Percentiles rank a stretch among this genome's conserved stretches.
phyloP scores from a whole-genome alignment of 257 asterid genomes.

The Forsythia viridissima region DNA sequence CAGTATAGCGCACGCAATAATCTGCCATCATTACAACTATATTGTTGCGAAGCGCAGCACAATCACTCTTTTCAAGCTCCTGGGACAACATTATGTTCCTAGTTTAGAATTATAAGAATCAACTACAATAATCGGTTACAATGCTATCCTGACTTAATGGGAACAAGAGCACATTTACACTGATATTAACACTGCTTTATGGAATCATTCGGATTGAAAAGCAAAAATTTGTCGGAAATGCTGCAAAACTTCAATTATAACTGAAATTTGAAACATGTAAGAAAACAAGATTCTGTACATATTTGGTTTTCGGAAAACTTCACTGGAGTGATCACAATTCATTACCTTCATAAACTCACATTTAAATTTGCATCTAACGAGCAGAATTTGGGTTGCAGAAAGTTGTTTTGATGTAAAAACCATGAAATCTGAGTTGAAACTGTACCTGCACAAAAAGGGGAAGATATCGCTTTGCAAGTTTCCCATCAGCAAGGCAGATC shows the following conservation, averaged over 20 bases:
- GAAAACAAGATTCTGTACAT: constrained; percentile 11
- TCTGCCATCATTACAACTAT: constrained; percentile 89
- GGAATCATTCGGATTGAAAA: neutral
- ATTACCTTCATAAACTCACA: neutral
- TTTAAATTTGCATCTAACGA: neutral
- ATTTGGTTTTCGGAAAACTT: constrained; percentile 7
- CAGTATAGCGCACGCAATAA: constrained; percentile 94
- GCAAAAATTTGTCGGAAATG: neutral
- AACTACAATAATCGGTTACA: neutral
- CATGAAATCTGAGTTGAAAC: constrained; percentile 13
- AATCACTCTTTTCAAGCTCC: constrained; percentile 92
- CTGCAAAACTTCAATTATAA: neutral
- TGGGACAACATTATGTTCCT: constrained; percentile 25
- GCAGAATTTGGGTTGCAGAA: neutral
- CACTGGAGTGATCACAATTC: neutral
- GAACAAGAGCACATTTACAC: neutral
- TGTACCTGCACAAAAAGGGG: constrained; percentile 95
- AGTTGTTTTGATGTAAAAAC: neutral
- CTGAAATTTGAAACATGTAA: neutral
- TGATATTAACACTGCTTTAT: neutral
- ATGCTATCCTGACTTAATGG: neutral
- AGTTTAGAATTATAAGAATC: constrained; percentile 1
- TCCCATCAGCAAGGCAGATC: constrained; percentile 89
- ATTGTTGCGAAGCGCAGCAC: constrained; percentile 84
- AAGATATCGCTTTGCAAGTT: constrained; percentile 83